Percentiles rank a stretch among this genome's conserved stretches.
These are phyloP conservation scores for Oenanthe javanica DNA, from an alignment of 140 eudicot species.

Conservation along the genomic window DNA sequence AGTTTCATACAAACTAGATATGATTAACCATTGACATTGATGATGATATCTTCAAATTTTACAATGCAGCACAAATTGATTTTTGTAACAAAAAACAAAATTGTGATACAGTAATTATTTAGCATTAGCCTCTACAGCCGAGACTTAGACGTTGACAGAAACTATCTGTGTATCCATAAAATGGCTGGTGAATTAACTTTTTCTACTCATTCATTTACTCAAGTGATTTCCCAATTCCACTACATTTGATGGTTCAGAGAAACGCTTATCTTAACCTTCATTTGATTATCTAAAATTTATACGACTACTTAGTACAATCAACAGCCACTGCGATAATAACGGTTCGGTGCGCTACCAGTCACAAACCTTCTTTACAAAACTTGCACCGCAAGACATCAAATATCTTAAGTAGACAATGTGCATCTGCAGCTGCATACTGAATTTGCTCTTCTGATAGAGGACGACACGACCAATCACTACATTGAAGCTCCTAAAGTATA, in stretches of 20 bases:
- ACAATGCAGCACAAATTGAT: neutral
- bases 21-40: neutral
- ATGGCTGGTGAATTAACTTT: neutral
- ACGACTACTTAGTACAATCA: neutral
- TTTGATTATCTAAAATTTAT: neutral
- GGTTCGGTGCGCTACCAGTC: neutral
- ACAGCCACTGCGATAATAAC: neutral
- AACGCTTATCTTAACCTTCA: neutral
- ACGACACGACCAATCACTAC: conserved; percentile 96
- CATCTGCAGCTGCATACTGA: conserved; percentile 80
- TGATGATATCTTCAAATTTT: neutral
- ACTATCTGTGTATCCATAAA: neutral
- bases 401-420: conserved; percentile 64
- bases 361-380: conserved; percentile 59
- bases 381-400: conserved; percentile 51
- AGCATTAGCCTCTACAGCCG: neutral
- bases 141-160: neutral
- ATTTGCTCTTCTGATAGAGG: conserved; percentile 86
- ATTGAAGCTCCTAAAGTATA: conserved; percentile 74
- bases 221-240: neutral
- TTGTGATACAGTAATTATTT: neutral
- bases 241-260: too few relatives aligned
- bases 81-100: neutral
- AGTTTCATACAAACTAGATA: too few relatives aligned
- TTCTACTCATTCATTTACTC: conserved; percentile 1